Conservation (phyloP, 129 eudicot genomes). For the Escallonia herrerae region DNA sequence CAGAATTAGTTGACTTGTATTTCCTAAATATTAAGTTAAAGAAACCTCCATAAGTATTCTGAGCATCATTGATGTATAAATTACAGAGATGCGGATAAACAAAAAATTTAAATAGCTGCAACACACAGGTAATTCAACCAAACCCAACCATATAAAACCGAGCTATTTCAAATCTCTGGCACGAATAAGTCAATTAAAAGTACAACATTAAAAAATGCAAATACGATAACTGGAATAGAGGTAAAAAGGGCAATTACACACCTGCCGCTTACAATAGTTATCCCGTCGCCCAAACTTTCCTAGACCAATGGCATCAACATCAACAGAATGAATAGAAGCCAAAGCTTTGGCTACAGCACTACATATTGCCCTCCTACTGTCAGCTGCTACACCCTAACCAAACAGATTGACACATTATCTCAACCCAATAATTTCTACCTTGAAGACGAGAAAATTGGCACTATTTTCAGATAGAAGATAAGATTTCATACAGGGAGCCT, state of each 20-base stretch:
- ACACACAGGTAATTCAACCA: background rate
- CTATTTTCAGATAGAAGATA: too few species aligned
- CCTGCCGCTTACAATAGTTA: conserved; percentile 94
- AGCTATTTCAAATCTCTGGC: background rate
- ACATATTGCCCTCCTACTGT: conserved; percentile 54
- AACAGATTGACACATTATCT: background rate
- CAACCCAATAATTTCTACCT: conserved; percentile 1
- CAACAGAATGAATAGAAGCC: conserved; percentile 84
- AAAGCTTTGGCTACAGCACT: conserved; percentile 72
- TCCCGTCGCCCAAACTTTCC: conserved; percentile 67
- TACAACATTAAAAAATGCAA: too few species aligned
- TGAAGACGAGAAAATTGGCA: too few species aligned
- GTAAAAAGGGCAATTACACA: conserved; percentile 9
- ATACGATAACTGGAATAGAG: too few species aligned
- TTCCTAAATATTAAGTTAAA: conserved; percentile 1
- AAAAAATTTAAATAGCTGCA: background rate
- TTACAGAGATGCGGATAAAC: background rate
- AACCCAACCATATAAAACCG: background rate
- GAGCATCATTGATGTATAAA: too few species aligned
- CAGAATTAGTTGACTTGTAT: too few species aligned
- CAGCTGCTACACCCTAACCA: conserved; percentile 61
- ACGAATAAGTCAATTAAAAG: background rate
- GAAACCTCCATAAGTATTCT: background rate
- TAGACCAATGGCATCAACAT: conserved; percentile 76
- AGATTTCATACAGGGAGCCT: conserved; percentile 64